Evolutionary conservation across 208 protist genomes (phyloP), one percentile per base, ranked within the genome.

Genomic region (Blastocrithidia nonstop): DNA sequence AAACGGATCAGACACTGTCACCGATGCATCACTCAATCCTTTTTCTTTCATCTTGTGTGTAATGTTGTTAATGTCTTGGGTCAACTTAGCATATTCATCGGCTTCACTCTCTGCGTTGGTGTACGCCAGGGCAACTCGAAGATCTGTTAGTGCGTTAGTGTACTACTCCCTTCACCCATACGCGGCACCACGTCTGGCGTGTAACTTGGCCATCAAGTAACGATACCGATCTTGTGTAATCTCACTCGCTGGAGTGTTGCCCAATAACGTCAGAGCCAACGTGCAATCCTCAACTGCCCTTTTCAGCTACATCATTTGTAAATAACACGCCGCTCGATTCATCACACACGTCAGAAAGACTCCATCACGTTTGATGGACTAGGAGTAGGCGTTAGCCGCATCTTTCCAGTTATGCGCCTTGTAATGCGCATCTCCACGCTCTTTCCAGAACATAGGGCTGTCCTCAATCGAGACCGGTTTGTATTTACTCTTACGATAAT

Each of bases 391-490:
- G 45, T 90, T 71, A 4, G 66, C 75, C 4, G 80, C 80, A n/a
- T 55, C 65, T 53, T 66, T 71, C 71, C 70, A 94, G 42, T 76
- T 69, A 35, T 66, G 68, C 9, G 55, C 54, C 21, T 70, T 54
- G 65, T 87, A 93, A 47, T 73, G 71, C 47, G 64, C 70, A 60
- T 95, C 87, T 17, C 66, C 87, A 6, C 64, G 57, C 47, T 95
- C 77, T 57, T 95, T 95, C 77, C 80, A 95, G 50, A 90, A 93
- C 68, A 93, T 86, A 9, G 87, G 87, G 33, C 75, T 89, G 53
- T 95, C 87, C 60, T 89, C 75, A n/a, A 93, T 68, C 7, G 64
- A 77, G 6, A 86, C 72, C 7, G 87, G 87, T 51, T 89, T 92
- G 70, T 93, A 95, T 57, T 83, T 75, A 45, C 82, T 92, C 46